These are phyloP conservation scores for Camelina sativa DNA, from an alignment of 345 rosid species.

Conservation along the genomic window DNA sequence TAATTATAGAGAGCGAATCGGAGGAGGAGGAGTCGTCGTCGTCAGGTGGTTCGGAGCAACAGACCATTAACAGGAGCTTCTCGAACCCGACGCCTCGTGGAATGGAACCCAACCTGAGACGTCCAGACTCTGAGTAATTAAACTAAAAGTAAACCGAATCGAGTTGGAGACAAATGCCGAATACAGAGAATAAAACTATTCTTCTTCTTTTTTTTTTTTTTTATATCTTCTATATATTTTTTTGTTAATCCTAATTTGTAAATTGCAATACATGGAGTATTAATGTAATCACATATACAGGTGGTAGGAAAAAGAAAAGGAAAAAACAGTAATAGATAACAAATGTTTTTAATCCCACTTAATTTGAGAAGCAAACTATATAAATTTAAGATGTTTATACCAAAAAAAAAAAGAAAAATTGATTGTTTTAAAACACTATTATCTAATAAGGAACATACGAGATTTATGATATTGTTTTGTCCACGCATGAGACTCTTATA, in stretches of 20 bases:
- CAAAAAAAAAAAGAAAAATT: too few species aligned
- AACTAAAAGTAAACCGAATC: neutral
- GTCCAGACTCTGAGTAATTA: slow-evolving; percentile 26
- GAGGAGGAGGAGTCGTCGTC: slow-evolving; percentile 34
- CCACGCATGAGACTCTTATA: neutral
- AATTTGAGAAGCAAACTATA: too few species aligned
- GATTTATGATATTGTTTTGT: neutral
- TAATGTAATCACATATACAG: neutral
- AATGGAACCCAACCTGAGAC: slow-evolving; percentile 48
- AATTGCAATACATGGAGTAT: neutral
- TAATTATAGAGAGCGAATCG: slow-evolving; percentile 53
- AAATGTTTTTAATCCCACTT: neutral
- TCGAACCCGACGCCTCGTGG: slow-evolving; percentile 52
- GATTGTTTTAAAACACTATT: too few species aligned
- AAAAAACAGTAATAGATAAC: neutral
- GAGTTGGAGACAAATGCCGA: neutral
- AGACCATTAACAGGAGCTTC: slow-evolving; percentile 54
- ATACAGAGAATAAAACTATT: neutral
- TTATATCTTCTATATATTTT: too few species aligned
- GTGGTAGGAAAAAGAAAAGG: neutral
- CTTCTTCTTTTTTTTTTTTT: too few species aligned
- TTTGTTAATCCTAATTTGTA: neutral
- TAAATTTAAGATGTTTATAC: too few species aligned
- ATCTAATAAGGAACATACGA: too few species aligned
- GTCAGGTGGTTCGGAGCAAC: slow-evolving; percentile 37